A percentile compares a stretch with the other conserved stretches of the same genome.
phyloP scores from a whole-genome alignment of 306 rosid species.

The Begonia loranthoides region DNA sequence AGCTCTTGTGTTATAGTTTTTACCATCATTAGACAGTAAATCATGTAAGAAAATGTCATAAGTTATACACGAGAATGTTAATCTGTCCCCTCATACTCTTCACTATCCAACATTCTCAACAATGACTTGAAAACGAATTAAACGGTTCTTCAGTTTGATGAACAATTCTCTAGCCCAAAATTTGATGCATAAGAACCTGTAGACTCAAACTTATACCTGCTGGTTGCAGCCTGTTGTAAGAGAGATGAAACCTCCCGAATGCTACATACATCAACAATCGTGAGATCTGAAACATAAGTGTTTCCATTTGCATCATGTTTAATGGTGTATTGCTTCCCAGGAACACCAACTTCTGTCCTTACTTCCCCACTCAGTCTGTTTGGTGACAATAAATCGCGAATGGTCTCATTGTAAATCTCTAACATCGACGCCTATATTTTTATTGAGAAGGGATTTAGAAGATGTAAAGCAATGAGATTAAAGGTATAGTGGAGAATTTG shows the following conservation, averaged over 20 bases:
- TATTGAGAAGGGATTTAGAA: too few species aligned
- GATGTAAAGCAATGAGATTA: too few species aligned
- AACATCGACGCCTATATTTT: constrained; percentile 60
- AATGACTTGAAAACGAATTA: too few species aligned
- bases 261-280: constrained; percentile 65
- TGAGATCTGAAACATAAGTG: constrained; percentile 75
- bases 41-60: neutral
- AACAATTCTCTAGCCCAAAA: too few species aligned
- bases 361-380: constrained; percentile 32
- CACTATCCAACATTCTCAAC: too few species aligned
- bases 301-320: constrained; percentile 88
- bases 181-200: too few species aligned
- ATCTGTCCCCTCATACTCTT: too few species aligned
- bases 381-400: constrained; percentile 67
- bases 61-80: too few species aligned
- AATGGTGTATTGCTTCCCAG: constrained; percentile 70
- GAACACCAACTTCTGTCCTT: constrained; percentile 42
- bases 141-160: too few species aligned
- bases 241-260: constrained; percentile 83
- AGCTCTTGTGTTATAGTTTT: neutral
- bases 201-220: too few species aligned
- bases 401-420: constrained; percentile 85
- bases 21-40: neutral
- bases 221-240: constrained; percentile 67
- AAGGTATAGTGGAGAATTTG: too few species aligned